Conservation (phyloP, 2,329 filamentous ascomycete genomes). For the Bipolaris victoriae region DNA sequence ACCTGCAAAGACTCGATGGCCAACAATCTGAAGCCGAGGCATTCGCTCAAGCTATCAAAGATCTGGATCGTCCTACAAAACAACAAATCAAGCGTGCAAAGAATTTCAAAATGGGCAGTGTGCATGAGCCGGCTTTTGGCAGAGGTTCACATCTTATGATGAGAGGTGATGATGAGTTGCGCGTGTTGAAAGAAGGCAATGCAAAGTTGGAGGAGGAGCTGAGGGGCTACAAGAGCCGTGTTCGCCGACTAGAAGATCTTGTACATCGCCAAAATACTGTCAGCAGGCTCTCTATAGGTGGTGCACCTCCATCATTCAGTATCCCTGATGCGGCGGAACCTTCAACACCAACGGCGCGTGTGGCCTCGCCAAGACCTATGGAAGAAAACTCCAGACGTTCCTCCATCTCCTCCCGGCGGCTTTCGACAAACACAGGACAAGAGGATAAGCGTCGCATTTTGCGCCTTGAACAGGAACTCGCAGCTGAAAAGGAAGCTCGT, state of each 20-base stretch:
- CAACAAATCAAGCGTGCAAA: constrained; percentile 87
- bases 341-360: constrained; percentile 46
- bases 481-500: constrained; percentile 71
- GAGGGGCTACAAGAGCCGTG: constrained; percentile 90
- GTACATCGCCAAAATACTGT: constrained; percentile 78
- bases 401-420: constrained; percentile 65
- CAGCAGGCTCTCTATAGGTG: constrained; percentile 59
- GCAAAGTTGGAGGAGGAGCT: constrained; percentile 65
- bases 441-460: constrained; percentile 68
- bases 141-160: constrained; percentile 79
- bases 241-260: constrained; percentile 89
- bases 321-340: constrained; percentile 44
- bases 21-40: constrained; percentile 73
- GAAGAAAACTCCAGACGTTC: constrained; percentile 63
- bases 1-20: constrained; percentile 68
- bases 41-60: constrained; percentile 75
- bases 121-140: constrained; percentile 89
- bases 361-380: constrained; percentile 41
- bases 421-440: constrained; percentile 66
- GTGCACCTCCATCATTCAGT: constrained; percentile 50
- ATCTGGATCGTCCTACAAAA: constrained; percentile 80
- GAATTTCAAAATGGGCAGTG: constrained; percentile 94
- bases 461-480: constrained; percentile 78
- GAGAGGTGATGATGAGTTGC: constrained; percentile 84
- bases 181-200: constrained; percentile 58